These are phyloP conservation scores for Talaromyces sp. DNA, from an alignment of 2,329 filamentous ascomycete genomes.

Conservation along the genomic window DNA sequence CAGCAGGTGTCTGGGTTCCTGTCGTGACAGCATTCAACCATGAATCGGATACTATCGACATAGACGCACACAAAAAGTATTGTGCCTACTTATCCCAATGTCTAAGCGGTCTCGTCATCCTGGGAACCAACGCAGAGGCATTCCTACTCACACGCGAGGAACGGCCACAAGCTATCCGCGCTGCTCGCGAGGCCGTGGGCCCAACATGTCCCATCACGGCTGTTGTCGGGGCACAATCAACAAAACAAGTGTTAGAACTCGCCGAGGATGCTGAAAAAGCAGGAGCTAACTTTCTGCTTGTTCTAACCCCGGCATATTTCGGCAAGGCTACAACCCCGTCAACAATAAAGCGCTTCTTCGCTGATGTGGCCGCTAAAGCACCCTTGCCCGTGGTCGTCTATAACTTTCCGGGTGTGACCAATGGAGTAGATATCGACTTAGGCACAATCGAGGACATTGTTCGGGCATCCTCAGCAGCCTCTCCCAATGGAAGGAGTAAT, in stretches of 20 bases:
- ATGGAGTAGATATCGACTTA: slow-evolving; percentile 58
- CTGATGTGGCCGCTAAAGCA: slow-evolving; percentile 34
- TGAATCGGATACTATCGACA: slow-evolving; percentile 33
- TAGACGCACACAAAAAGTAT: slow-evolving; percentile 36
- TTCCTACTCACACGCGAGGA: slow-evolving; percentile 48
- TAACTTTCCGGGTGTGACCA: slow-evolving; percentile 58
- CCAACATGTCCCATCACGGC: slow-evolving; percentile 49
- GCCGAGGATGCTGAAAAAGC: slow-evolving; percentile 29
- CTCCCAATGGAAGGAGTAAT: slow-evolving; percentile 32
- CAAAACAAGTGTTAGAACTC: slow-evolving; percentile 58
- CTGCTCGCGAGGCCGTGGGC: slow-evolving; percentile 27
- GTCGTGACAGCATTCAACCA: slow-evolving; percentile 44
- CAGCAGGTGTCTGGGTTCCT: slow-evolving; percentile 35
- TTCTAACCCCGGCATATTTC: slow-evolving; percentile 55
- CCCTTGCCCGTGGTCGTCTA: slow-evolving; percentile 52
- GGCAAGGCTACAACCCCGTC: slow-evolving; percentile 43
- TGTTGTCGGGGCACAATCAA: slow-evolving; percentile 64
- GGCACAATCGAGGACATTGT: slow-evolving; percentile 47
- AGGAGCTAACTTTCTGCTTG: slow-evolving; percentile 50
- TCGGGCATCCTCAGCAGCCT: slow-evolving; percentile 26
- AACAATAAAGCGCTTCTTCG: not conserved
- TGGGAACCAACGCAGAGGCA: slow-evolving; percentile 45
- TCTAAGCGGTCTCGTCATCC: slow-evolving; percentile 40
- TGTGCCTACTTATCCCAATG: slow-evolving; percentile 38
- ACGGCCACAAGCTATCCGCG: slow-evolving; percentile 43